Evolutionary conservation across 129 eudicot species (phyloP).

Genomic region (Rutidosis leptorrhynchoides): DNA sequence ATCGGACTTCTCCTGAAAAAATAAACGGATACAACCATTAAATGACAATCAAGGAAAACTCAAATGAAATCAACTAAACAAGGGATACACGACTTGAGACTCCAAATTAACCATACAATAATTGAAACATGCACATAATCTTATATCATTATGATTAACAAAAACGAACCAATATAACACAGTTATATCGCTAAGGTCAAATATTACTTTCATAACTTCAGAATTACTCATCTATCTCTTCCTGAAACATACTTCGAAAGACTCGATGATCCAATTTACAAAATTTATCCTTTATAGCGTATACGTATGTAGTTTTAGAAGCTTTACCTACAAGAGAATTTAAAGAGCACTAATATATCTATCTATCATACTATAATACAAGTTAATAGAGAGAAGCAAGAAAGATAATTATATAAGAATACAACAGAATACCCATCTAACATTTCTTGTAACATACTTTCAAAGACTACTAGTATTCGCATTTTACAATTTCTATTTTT

Average conservation of each 20-base stretch:
- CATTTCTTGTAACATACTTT: background rate
- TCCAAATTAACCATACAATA: background rate
- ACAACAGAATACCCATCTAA: background rate
- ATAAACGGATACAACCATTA: background rate
- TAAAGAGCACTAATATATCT: too few relatives aligned
- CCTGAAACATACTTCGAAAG: background rate
- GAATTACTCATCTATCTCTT: background rate
- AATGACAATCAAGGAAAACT: background rate
- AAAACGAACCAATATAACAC: background rate
- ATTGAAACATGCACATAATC: background rate
- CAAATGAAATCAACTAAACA: background rate
- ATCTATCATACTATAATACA: too few relatives aligned
- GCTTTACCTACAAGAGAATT: too few relatives aligned
- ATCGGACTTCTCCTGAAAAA: slow-evolving; percentile 77
- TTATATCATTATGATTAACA: background rate
- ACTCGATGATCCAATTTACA: background rate
- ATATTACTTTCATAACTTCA: background rate
- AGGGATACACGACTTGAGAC: background rate
- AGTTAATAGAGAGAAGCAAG: background rate
- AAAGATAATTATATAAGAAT: background rate
- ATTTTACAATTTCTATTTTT: background rate
- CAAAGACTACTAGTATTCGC: background rate
- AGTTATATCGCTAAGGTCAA: background rate
- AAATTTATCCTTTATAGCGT: background rate
- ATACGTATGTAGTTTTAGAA: background rate